Conservation (phyloP, 805 yeast genomes). For the Middelhovenomyces tepae region DNA sequence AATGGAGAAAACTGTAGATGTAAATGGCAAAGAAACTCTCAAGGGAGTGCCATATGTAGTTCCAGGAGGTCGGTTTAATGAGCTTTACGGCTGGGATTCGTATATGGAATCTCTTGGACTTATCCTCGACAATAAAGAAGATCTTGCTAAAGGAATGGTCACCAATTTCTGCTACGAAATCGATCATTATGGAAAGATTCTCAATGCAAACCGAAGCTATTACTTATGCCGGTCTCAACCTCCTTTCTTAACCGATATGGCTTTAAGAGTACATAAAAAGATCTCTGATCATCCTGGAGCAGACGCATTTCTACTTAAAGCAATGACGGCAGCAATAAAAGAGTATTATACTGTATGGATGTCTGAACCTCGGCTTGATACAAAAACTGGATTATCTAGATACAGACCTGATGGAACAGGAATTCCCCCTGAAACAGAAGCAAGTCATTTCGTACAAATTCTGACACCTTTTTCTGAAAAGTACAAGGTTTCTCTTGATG, state of each 20-base stretch:
- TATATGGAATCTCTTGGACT: slow-evolving; percentile 86
- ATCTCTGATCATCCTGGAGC: slow-evolving; percentile 34
- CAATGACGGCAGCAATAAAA: slow-evolving; percentile 70
- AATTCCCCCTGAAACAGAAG: slow-evolving; percentile 95
- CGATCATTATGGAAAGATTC: slow-evolving; percentile 79
- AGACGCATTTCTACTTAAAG: slow-evolving; percentile 51
- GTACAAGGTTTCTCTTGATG: slow-evolving; percentile 46
- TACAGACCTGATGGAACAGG: slow-evolving; percentile 88
- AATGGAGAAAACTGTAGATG: slow-evolving; percentile 42
- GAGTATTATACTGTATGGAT: slow-evolving; percentile 84
- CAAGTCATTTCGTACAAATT: slow-evolving; percentile 72
- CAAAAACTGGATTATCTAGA: slow-evolving; percentile 68
- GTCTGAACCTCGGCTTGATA: slow-evolving; percentile 62
- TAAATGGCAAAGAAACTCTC: slow-evolving; percentile 40
- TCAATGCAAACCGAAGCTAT: slow-evolving; percentile 90
- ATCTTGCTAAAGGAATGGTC: slow-evolving; percentile 81
- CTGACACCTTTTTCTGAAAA: slow-evolving; percentile 61
- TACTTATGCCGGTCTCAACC: slow-evolving; percentile 92
- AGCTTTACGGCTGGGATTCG: slow-evolving; percentile 96
- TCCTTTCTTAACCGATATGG: slow-evolving; percentile 93
- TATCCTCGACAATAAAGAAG: slow-evolving; percentile 52
- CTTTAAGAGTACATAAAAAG: slow-evolving; percentile 54
- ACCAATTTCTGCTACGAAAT: slow-evolving; percentile 89
- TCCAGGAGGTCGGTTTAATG: slow-evolving; percentile 97
- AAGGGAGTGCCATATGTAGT: slow-evolving; percentile 77